Evolutionary conservation across 192 early-diverging fungal species (phyloP), one percentile per base, ranked within the genome.

Genomic region (Physocladia obscura): DNA sequence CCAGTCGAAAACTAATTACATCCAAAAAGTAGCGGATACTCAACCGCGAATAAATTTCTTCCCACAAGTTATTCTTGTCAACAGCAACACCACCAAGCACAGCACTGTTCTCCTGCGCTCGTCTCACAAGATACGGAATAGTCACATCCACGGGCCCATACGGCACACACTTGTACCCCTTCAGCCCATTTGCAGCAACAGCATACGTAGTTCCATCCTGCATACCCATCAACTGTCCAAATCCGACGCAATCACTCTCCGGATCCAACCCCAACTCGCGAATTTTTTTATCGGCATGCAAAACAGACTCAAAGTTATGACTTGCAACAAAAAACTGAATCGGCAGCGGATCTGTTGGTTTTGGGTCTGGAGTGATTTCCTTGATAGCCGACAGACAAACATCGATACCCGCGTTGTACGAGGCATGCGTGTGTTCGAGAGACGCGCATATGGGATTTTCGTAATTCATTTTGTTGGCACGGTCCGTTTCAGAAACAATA

Each of bases 221-320:
- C 96, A 98, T 98, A 52, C 92, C 87, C 87, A 93, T 87, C 52
- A 98, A 80, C 83, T 98, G 96, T 26, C 92, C 96, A 77, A 98
- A 96, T 75, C 88, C 86, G 27, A 98, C 90, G 6, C 86, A 63
- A 8, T 52, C 63, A 52, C 63, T 51, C 29, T 65, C 39, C 19
- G 30, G 30, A 34, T 65, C 49, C 2, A 65, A 17, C 29, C 44
- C 30, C 29, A 51, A 21, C 37, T 76, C 37, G 4, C 51, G 8
- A 87, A 97, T 84, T 62, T 79, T 81, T 35, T 79, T 72, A 55
- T 80, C 74, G 2, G 91, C 86, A 21, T 74, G 72, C 54, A 83
- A 75, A 32, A 94, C 86, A 26, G 93, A 92, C 36, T 87, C 86
- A 49, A 83, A 79, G 83, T 98, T 98, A 81, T 98, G 96, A 0